Evolutionary conservation across 1,284 basidiomycete genomes (phyloP), one percentile per base, ranked within the genome.

Genomic region (Cutaneotrichosporon dermatis): DNA sequence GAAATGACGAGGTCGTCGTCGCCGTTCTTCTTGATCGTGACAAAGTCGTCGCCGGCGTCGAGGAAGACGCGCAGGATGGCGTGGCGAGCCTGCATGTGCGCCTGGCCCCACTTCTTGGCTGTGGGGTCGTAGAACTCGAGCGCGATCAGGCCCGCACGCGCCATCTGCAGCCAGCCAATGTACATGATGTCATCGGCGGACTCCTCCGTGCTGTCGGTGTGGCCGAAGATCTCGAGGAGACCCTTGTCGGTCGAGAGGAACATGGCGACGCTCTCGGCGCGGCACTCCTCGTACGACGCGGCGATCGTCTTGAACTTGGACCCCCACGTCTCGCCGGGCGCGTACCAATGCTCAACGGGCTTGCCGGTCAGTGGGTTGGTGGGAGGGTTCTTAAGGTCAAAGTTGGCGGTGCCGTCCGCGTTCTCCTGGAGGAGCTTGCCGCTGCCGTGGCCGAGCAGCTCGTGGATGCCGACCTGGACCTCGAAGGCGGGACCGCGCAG

Each of bases 111-210:
- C 76, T 90, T 90, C 74, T 85, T 80, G 7, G 85, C 88, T 35
- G 78, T 79, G 34, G 90, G 89, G 70, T 93, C 88, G 66, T 88
- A 93, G 74, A 82, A 90, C 75, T 92, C 89, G 45, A 93, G 81
- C 2, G 85, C 89, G 45, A 86, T 82, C 16, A 92, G 76, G 60
- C 90, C 90, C 40, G 85, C 86, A n/a, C 89, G 84, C 12, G 86
- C 88, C 90, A 92, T 92, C 52, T 88, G 74, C 35, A 92, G 80
- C 82, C 89, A 93, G 0, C 87, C 88, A 69, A 88, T 82, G 69
- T 88, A 89, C 66, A 89, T 86, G 16, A 92, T 82, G 49, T 90
- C 86, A 58, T 67, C 60, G 50, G 56, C 57, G 3, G 9, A 43
- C 4, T 44, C 56, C 51, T 56, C 59, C 34, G 56, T 48, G 16